Percentiles rank a stretch among this genome's conserved stretches.
phyloP scores from a whole-genome alignment of 805 yeast genomes.

The Kluyveromyces siamensis region DNA sequence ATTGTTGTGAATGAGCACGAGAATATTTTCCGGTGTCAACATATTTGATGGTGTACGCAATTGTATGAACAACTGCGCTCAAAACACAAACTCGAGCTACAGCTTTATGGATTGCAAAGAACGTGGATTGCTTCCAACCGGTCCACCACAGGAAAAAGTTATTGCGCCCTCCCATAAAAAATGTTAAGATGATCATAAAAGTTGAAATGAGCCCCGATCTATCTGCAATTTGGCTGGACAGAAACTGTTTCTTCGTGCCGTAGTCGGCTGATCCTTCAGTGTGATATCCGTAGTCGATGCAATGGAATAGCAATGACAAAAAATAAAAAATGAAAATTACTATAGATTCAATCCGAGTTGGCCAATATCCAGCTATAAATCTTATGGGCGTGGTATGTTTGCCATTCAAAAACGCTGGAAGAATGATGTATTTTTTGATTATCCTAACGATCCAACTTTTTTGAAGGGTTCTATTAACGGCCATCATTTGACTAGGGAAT shows the following conservation, averaged over 20 bases:
- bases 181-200: constrained; percentile 41
- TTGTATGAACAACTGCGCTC: constrained; percentile 44
- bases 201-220: constrained; percentile 38
- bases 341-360: constrained; percentile 16
- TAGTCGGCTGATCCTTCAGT: not conserved
- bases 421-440: constrained; percentile 11
- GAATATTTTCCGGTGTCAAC: not conserved
- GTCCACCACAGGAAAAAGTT: constrained; percentile 5
- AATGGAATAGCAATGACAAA: constrained; percentile 11
- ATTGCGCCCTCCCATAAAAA: constrained; percentile 15
- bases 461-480: constrained; percentile 22
- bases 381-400: constrained; percentile 7
- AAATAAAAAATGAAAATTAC: constrained; percentile 11
- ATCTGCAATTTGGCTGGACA: constrained; percentile 31
- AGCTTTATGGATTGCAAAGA: constrained; percentile 5
- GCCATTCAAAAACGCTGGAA: constrained; percentile 11
- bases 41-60: constrained; percentile 29
- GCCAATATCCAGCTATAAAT: constrained; percentile 9
- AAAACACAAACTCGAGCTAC: constrained; percentile 26
- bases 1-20: constrained; percentile 13
- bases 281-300: constrained; percentile 8
- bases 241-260: not conserved
- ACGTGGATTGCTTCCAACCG: constrained; percentile 7
- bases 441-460: constrained; percentile 5
- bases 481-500: constrained; percentile 30